Evolutionary conservation across 2,329 filamentous ascomycete species (phyloP).

Genomic region (Sclerotinia nivalis): DNA sequence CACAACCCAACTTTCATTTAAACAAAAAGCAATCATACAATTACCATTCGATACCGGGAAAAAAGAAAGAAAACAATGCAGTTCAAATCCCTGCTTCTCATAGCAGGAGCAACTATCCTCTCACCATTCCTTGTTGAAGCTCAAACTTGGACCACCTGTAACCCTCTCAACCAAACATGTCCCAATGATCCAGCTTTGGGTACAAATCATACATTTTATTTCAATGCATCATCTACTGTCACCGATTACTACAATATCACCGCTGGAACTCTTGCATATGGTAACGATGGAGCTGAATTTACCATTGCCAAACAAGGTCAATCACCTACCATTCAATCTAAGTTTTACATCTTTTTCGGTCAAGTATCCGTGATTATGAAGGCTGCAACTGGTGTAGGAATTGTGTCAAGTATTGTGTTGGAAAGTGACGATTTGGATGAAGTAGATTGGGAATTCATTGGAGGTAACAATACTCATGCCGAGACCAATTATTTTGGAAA

Average conservation of each 20-base stretch:
- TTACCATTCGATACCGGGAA: background rate
- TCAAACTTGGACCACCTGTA: conserved; percentile 77
- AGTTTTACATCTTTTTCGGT: conserved; percentile 86
- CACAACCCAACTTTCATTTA: background rate
- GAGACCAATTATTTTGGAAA: conserved; percentile 79
- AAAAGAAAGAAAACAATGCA: conserved; percentile 30
- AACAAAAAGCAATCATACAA: conserved; percentile 1
- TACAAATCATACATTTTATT: conserved; percentile 60
- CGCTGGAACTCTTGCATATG: conserved; percentile 64
- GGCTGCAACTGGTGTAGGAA: conserved; percentile 70
- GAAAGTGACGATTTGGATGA: conserved; percentile 84
- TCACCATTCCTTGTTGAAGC: conserved; percentile 53
- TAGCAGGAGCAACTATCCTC: conserved; percentile 29
- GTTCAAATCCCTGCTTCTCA: conserved; percentile 28
- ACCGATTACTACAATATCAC: conserved; percentile 67
- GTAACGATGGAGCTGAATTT: conserved; percentile 67
- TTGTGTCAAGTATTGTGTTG: conserved; percentile 81
- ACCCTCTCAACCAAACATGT: conserved; percentile 72
- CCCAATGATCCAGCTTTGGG: conserved; percentile 71
- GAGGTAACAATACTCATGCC: conserved; percentile 61
- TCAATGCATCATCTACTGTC: conserved; percentile 58
- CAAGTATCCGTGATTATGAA: conserved; percentile 77
- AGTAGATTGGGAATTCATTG: conserved; percentile 84
- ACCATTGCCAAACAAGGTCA: conserved; percentile 69
- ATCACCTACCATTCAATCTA: conserved; percentile 75